A percentile compares a stretch with the other conserved stretches of the same genome.
phyloP scores from a whole-genome alignment of 2,329 filamentous ascomycete genomes.

The Nigrospora oryzae region DNA sequence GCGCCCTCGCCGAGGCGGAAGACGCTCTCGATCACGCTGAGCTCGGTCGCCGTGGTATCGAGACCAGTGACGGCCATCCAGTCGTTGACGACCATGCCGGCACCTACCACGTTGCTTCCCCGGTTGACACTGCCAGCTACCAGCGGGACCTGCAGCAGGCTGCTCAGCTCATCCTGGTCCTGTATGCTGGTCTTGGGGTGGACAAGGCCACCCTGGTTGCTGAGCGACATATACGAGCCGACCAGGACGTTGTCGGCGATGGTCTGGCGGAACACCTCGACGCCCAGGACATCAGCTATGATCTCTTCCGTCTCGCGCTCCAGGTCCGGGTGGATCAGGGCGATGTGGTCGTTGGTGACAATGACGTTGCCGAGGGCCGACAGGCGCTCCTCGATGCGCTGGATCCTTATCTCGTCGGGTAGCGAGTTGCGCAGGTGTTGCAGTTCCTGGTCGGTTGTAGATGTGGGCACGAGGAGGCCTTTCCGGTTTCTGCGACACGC shows the following conservation, averaged over 20 bases:
- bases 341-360: conserved; percentile 92
- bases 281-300: conserved; percentile 84
- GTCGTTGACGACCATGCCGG: conserved; percentile 94
- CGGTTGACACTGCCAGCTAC: conserved; percentile 93
- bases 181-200: conserved; percentile 96
- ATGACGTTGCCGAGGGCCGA: conserved; percentile 97
- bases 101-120: conserved; percentile 89
- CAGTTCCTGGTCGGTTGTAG: conserved; percentile 94
- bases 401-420: conserved; percentile 85
- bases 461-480: conserved; percentile 90
- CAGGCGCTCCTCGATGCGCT: conserved; percentile 94
- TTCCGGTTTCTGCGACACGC: conserved; percentile 67
- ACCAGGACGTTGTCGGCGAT: conserved; percentile 96
- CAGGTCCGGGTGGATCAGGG: conserved; percentile 89
- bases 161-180: conserved; percentile 95
- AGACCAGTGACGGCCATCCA: conserved; percentile 92
- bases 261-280: conserved; percentile 88
- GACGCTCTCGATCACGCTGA: conserved; percentile 92
- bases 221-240: conserved; percentile 91
- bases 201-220: conserved; percentile 92
- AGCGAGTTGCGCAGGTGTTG: conserved; percentile 94
- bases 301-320: conserved; percentile 99
- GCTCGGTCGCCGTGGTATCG: conserved; percentile 93
- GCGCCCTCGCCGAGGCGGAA: conserved; percentile 88
- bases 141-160: conserved; percentile 86